Evolutionary conservation across 371 early-diverging fungal genomes (phyloP).

Genomic region (Amoeboaphelidium protococcarum): DNA sequence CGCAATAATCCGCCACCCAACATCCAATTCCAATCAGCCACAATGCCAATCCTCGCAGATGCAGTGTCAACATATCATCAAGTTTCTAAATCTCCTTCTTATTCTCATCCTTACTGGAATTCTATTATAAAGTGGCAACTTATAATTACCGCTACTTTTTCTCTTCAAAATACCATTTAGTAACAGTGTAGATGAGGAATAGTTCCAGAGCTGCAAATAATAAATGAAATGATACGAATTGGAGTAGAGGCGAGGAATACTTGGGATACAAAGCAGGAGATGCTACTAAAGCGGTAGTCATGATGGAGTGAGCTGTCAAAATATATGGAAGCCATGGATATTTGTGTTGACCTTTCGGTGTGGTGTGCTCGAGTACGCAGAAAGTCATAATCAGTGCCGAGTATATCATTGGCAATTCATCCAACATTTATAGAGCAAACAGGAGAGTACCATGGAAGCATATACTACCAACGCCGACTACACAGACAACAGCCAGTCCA

Average conservation of each 20-base stretch:
- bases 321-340: neutral
- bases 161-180: neutral
- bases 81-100: too few species aligned
- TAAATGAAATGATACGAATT: neutral
- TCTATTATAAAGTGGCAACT: too few species aligned
- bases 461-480: conserved; percentile 29
- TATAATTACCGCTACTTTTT: too few species aligned
- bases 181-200: neutral
- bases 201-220: neutral
- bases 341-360: neutral
- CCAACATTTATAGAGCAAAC: conserved; percentile 8
- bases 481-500: conserved; percentile 5
- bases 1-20: neutral
- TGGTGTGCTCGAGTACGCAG: conserved; percentile 15
- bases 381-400: conserved; percentile 13
- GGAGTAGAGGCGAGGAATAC: neutral
- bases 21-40: neutral
- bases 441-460: conserved; percentile 34
- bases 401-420: conserved; percentile 39
- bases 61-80: neutral
- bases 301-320: neutral
- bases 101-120: too few species aligned
- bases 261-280: neutral
- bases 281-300: neutral
- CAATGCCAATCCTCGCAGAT: neutral